Base-by-base conservation (phyloP, 108 stramenopile genomes). In the Aureococcus anophagefferens region DNA sequence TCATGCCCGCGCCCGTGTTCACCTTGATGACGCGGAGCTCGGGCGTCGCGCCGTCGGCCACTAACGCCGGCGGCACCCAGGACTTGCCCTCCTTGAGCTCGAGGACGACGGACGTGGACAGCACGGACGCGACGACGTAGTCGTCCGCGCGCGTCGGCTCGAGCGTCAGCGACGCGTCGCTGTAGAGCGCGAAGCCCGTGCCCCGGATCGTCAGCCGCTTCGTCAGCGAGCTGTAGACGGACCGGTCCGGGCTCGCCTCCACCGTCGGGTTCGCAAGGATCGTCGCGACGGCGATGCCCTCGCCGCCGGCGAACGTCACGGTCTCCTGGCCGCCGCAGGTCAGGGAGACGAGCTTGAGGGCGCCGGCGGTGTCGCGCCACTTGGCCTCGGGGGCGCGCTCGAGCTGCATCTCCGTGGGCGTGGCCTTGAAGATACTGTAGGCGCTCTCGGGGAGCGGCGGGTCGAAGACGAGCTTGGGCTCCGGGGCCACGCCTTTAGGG, bases 1-100 rank as follows among this genome's bases (percentile, higher is more conserved):
- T 36, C 36, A 13, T 29, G 0, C 77, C 77, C 45, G 71, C 77
- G 5, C 75, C 77, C 28, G 76, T 76, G 66, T 78, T 75, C 18
- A 78, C 32, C 29, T 64, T 68, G 35, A 64, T 28, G 21, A 78
- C 77, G 30, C 33, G 64, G 36, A 73, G 25, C 40, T 25, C 75
- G 32, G 3, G 3, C 7, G 7, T 11, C 25, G 4, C 25, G 51
- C 25, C 51, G 3, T 59, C 51, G 1, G 17, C 25, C 21, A 59
- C 21, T 1, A 9, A 3, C 7, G 1, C 25, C 37, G 4, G 7
- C 37, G 37, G 11, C 7, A 1, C 17, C 51, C 51, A 59, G 0
- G 51, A 18, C 25, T 1, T 11, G 25, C 25, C 51, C 1, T 16
- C 51, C 25, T 59, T 25, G 14, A 59, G 25, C 13, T 59, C 51